Conservation (phyloP, 352 stramenopile genomes). For the Phytophthora agathidicida region DNA sequence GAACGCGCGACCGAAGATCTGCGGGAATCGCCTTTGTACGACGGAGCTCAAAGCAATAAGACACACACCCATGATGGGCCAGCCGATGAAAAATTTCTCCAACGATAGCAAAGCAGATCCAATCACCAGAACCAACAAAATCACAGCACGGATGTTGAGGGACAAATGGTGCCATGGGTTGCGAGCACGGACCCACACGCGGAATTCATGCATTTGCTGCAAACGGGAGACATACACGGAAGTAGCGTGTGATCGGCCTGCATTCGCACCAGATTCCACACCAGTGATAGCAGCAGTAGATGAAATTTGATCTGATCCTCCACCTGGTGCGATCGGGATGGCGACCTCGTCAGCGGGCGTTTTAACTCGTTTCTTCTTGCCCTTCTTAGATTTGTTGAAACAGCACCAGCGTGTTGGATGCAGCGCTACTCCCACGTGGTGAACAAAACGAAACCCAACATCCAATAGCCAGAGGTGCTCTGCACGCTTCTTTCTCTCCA, state of each 20-base stretch:
- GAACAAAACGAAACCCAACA: conserved; percentile 76
- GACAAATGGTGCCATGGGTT: conserved; percentile 70
- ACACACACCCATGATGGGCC: conserved; percentile 76
- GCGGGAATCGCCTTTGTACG: conserved; percentile 74
- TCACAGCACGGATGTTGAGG: conserved; percentile 42
- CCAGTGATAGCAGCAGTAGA: conserved; percentile 6
- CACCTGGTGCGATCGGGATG: conserved; percentile 31
- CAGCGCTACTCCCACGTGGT: conserved; percentile 55
- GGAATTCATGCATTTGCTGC: conserved; percentile 51
- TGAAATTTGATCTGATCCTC: conserved; percentile 12
- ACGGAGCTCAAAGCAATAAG: conserved; percentile 70
- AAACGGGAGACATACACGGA: conserved; percentile 34
- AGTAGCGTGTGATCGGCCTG: conserved; percentile 8
- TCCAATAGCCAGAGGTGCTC: conserved; percentile 78
- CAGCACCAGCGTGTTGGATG: conserved; percentile 49
- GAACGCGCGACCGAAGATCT: conserved; percentile 79
- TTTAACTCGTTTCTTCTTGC: conserved; percentile 27
- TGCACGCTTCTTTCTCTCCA: conserved; percentile 67
- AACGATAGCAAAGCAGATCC: conserved; percentile 62
- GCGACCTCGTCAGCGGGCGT: conserved; percentile 27
- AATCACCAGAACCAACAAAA: conserved; percentile 66
- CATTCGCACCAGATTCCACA: conserved; percentile 5
- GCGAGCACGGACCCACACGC: conserved; percentile 31
- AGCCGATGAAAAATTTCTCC: conserved; percentile 67
- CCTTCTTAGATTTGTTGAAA: conserved; percentile 21